These are phyloP conservation scores for Geotrichum europaeum DNA, from an alignment of 1,139 yeast species.

Conservation along the genomic window DNA sequence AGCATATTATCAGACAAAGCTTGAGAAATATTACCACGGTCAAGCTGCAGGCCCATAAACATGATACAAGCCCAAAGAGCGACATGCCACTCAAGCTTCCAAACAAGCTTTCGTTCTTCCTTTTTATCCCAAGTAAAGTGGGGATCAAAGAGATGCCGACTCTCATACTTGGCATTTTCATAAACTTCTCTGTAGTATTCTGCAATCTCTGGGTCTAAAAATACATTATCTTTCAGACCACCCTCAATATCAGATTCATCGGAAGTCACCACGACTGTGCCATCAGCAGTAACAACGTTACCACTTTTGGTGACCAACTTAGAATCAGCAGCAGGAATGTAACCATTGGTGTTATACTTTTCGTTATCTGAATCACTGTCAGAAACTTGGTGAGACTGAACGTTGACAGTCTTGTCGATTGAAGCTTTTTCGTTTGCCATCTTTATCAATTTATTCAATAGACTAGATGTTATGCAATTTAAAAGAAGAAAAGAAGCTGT, in stretches of 20 bases:
- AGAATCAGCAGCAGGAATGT: conserved; percentile 1
- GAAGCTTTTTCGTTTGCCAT: background rate
- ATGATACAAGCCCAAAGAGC: conserved; percentile 44
- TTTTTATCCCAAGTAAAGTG: conserved; percentile 42
- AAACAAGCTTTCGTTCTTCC: conserved; percentile 41
- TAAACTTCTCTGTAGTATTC: conserved; percentile 40
- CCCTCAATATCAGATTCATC: background rate
- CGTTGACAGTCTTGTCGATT: background rate
- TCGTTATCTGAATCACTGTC: conserved; percentile 1
- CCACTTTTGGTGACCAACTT: conserved; percentile 20
- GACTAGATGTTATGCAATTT: background rate
- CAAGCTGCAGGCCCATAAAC: conserved; percentile 48
- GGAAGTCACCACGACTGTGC: conserved; percentile 17
- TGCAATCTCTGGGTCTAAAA: conserved; percentile 40
- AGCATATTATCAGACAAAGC: conserved; percentile 48
- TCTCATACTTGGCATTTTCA: conserved; percentile 43
- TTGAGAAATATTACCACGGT: conserved; percentile 46
- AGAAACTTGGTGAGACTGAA: background rate
- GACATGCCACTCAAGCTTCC: conserved; percentile 42
- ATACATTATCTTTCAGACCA: conserved; percentile 17
- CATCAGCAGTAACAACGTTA: conserved; percentile 22
- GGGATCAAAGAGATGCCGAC: conserved; percentile 44
- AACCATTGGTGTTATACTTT: background rate
- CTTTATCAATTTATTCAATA: background rate
- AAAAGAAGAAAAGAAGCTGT: background rate